Evolutionary conservation across 208 protist species (phyloP).

Genomic region (Trypanosoma avium): DNA sequence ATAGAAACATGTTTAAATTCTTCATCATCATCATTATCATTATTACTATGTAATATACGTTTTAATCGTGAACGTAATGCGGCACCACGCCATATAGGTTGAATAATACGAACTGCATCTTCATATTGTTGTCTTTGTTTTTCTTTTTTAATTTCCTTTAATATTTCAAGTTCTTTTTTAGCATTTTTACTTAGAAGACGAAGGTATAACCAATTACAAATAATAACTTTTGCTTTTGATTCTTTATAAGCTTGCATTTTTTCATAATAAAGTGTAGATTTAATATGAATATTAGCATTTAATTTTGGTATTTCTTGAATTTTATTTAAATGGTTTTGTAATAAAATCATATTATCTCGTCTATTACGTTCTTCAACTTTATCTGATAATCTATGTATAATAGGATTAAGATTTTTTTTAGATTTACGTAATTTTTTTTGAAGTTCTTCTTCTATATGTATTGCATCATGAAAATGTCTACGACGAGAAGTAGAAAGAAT

Average conservation of each 20-base stretch:
- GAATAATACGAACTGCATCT: slow-evolving; percentile 65
- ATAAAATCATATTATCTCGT: slow-evolving; percentile 5
- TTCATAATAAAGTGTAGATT: slow-evolving; percentile 22
- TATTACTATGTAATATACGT: slow-evolving; percentile 39
- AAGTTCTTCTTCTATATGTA: slow-evolving; percentile 22
- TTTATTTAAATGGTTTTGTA: slow-evolving; percentile 6
- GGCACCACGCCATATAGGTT: slow-evolving; percentile 84
- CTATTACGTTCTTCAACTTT: slow-evolving; percentile 25
- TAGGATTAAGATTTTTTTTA: slow-evolving; percentile 18
- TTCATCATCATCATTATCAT: slow-evolving; percentile 44
- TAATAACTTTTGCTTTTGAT: slow-evolving; percentile 25
- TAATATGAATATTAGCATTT: slow-evolving; percentile 18
- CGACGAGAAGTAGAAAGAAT: slow-evolving; percentile 18
- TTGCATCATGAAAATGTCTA: slow-evolving; percentile 15
- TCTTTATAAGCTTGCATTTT: slow-evolving; percentile 24
- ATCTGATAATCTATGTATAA: slow-evolving; percentile 22
- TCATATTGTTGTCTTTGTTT: slow-evolving; percentile 40
- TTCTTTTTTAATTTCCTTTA: slow-evolving; percentile 23
- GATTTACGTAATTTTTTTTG: slow-evolving; percentile 19
- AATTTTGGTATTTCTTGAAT: slow-evolving; percentile 4
- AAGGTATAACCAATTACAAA: slow-evolving; percentile 34
- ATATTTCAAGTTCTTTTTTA: slow-evolving; percentile 29
- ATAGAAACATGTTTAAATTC: slow-evolving; percentile 52
- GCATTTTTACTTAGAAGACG: slow-evolving; percentile 28
- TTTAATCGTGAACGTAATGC: slow-evolving; percentile 62